Conservation (phyloP, 2,329 filamentous ascomycete species). For the Exophiala phaeomuriformis region DNA sequence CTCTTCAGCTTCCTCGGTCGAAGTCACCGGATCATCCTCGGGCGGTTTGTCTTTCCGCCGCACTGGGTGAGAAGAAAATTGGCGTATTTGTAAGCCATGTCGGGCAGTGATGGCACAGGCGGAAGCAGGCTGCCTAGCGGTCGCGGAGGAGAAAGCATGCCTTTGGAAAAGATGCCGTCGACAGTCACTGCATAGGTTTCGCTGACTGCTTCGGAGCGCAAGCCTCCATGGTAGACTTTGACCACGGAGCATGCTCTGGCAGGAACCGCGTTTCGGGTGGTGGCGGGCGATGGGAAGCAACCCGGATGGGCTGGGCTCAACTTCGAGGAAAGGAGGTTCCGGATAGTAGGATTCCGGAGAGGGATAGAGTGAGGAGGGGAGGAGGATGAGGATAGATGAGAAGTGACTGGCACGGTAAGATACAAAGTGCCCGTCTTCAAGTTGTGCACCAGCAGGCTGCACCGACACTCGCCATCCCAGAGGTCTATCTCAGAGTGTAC, state of each 20-base stretch:
- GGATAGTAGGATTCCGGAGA: neutral
- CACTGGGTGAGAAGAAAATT: slow-evolving; percentile 41
- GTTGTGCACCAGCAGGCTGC: neutral
- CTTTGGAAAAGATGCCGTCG: slow-evolving; percentile 21
- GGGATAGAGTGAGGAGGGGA: neutral
- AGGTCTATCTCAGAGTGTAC: neutral
- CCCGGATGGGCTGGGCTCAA: neutral
- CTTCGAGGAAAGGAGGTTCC: neutral
- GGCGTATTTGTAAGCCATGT: slow-evolving; percentile 31
- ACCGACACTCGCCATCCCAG: neutral
- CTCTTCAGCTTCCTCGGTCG: slow-evolving; percentile 36
- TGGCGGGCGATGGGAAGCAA: neutral
- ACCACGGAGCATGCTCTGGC: slow-evolving; percentile 54
- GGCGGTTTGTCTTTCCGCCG: slow-evolving; percentile 52
- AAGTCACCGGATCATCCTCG: slow-evolving; percentile 35
- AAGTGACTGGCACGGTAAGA: neutral
- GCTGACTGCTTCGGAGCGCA: slow-evolving; percentile 48
- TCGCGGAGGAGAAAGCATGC: slow-evolving; percentile 3
- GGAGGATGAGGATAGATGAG: neutral
- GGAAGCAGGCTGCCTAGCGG: slow-evolving; percentile 7
- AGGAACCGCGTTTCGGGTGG: neutral
- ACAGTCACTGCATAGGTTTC: slow-evolving; percentile 28
- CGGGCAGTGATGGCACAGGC: slow-evolving; percentile 3
- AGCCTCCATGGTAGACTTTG: slow-evolving; percentile 59
- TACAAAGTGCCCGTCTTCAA: neutral